Evolutionary conservation across 257 asterid genomes (phyloP), one percentile per base, ranked within the genome.

Genomic region (Petrea volubilis): DNA sequence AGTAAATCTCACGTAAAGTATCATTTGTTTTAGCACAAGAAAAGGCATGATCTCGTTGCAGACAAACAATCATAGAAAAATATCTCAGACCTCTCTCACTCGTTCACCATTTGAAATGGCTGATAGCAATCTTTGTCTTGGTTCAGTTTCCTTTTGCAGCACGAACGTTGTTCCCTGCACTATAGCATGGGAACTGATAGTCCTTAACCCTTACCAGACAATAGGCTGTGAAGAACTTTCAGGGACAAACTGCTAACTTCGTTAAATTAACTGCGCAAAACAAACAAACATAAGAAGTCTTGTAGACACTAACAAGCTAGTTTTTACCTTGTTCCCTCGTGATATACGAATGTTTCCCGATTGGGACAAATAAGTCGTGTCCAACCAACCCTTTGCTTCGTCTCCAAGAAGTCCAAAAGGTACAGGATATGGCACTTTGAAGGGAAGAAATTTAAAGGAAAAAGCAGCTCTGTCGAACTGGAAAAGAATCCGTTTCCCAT

Each of bases 151-250:
- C 80, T 88, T 93, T 83, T 93, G 98, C 86, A 93, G 88, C 77
- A 93, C 98, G 78, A 93, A 93, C 27, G 97, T 93, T 36, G 97
- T 89, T 86, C 98, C 98, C 98, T 93, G 97, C 91, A 85, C 96
- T 88, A 87, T 75, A 88, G 29, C 88, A 74, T 75, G 44, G 70
- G 62, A 78, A 71, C 69, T 79, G 64, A 79, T 59, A 53, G 81
- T 82, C 81, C 81, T 87, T 77, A 75, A 78, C 73, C 69, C 78
- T 73, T 51, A 79, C 78, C 62, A 73, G 66, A 75, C 24, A 1
- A 66, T n/a, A 18, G 10, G 10, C 60, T n/a, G 38, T 11, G n/a
- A 64, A 38, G 43, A 66, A 40, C 1, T 58, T 49, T 68, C 5
- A 61, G 25, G 6, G 15, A 46, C 3, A 2, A 53, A 56, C 36